Evolutionary conservation across 78 protist genomes (phyloP).

Genomic region (Dictyostelium discoideum): DNA sequence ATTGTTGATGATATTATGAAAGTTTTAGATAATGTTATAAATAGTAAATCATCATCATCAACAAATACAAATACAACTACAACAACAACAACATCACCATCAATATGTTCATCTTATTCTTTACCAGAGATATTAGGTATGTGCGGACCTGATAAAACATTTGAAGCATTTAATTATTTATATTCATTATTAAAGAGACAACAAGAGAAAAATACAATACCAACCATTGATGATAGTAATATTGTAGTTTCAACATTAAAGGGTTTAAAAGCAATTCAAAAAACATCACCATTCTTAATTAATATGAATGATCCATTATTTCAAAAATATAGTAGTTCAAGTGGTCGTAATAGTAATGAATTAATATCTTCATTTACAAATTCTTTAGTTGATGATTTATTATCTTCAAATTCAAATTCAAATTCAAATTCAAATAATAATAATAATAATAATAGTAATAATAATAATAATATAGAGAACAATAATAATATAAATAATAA

Average conservation of each 20-base stretch:
- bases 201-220: not conserved
- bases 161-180: constrained; percentile 7
- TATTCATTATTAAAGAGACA: constrained; percentile 1
- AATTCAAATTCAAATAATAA: not conserved
- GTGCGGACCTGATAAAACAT: constrained; percentile 55
- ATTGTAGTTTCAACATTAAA: constrained; percentile 39
- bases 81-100: not conserved
- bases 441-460: not conserved
- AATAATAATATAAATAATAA: not conserved
- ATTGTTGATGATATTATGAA: constrained; percentile 13
- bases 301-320: not conserved
- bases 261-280: constrained; percentile 55
- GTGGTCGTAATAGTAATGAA: constrained; percentile 22
- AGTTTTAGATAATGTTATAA: not conserved
- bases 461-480: not conserved
- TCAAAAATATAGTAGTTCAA: not conserved
- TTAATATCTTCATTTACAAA: constrained; percentile 44
- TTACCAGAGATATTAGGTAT: constrained; percentile 47
- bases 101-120: constrained; percentile 21
- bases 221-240: constrained; percentile 18
- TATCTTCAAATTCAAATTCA: not conserved
- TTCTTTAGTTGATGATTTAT: constrained; percentile 43
- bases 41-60: not conserved
- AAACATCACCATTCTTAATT: constrained; percentile 22
- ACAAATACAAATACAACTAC: not conserved